A percentile compares a stretch with the other conserved stretches of the same genome.
Conservation (phyloP, 352 stramenopile genomes). For the Phytophthora megakarya region DNA sequence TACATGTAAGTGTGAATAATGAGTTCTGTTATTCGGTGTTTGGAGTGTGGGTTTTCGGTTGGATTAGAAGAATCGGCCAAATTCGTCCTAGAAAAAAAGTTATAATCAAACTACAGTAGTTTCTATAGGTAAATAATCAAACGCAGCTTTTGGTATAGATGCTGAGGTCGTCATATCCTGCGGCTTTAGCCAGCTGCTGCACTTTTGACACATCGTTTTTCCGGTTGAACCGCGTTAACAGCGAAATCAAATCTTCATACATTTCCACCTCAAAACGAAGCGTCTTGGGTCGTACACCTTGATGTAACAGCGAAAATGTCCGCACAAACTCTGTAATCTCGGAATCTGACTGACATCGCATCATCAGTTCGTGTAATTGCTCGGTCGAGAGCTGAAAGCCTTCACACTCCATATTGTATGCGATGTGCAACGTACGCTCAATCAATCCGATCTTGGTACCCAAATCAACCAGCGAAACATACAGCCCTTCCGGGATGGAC, state of each 20-base stretch:
- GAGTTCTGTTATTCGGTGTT: no score
- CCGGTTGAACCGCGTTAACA: constrained; percentile 52
- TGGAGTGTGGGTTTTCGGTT: no score
- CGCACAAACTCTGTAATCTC: constrained; percentile 64
- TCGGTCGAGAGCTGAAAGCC: constrained; percentile 54
- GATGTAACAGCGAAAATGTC: constrained; percentile 73
- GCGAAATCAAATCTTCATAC: constrained; percentile 59
- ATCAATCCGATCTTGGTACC: constrained; percentile 64
- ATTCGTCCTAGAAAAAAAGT: no score
- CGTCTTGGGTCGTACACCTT: constrained; percentile 37
- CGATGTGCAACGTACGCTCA: constrained; percentile 70
- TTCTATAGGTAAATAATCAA: constrained; percentile 35
- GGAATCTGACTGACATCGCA: constrained; percentile 43
- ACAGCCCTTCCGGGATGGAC: constrained; percentile 59
- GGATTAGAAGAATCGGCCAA: no score
- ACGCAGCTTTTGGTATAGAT: constrained; percentile 18
- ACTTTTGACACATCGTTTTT: constrained; percentile 55
- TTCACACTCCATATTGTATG: constrained; percentile 88
- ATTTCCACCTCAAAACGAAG: constrained; percentile 57
- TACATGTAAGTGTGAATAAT: no score
- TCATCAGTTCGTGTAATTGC: constrained; percentile 59
- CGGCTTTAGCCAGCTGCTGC: constrained; percentile 37
- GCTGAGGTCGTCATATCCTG: constrained; percentile 32
- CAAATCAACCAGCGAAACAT: constrained; percentile 60
- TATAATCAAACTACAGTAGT: constrained; percentile 23